These are phyloP conservation scores for Nephelium lappaceum DNA, from an alignment of 345 rosid genomes.

Conservation along the genomic window DNA sequence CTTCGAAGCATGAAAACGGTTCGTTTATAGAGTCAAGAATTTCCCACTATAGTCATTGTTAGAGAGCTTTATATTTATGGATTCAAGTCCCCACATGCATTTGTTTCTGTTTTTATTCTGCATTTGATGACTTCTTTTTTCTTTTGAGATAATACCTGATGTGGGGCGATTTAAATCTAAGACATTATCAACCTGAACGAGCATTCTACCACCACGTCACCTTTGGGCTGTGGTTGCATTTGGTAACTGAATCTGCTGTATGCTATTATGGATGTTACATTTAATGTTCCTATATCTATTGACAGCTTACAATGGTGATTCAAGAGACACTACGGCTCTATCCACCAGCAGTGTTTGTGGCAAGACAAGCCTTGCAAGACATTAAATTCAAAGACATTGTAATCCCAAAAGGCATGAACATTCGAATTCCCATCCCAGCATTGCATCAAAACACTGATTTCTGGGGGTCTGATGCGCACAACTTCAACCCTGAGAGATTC, in stretches of 20 bases:
- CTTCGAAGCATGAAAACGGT: constrained; percentile 36
- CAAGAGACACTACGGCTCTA: constrained; percentile 45
- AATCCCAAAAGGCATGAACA: constrained; percentile 38
- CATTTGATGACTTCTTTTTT: too few relatives aligned
- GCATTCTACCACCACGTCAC: too few relatives aligned
- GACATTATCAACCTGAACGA: too few relatives aligned
- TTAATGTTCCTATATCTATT: neutral
- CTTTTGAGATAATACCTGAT: too few relatives aligned
- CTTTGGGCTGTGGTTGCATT: too few relatives aligned
- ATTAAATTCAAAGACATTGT: constrained; percentile 35
- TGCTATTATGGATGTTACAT: neutral
- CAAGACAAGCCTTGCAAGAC: constrained; percentile 29
- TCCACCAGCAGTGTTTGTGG: constrained; percentile 33
- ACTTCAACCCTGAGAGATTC: constrained; percentile 52
- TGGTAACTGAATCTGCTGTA: too few relatives aligned
- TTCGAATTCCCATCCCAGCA: constrained; percentile 36
- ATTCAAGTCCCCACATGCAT: too few relatives aligned
- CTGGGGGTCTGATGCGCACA: constrained; percentile 47
- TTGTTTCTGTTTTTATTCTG: too few relatives aligned
- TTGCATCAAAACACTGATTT: constrained; percentile 35
- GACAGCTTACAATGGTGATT: constrained; percentile 41
- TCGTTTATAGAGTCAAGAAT: neutral
- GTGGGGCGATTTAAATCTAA: too few relatives aligned
- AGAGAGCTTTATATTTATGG: too few relatives aligned
- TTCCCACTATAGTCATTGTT: neutral